These are phyloP conservation scores for Penicillium flavigenum DNA, from an alignment of 495 filamentous ascomycete species.

Conservation along the genomic window DNA sequence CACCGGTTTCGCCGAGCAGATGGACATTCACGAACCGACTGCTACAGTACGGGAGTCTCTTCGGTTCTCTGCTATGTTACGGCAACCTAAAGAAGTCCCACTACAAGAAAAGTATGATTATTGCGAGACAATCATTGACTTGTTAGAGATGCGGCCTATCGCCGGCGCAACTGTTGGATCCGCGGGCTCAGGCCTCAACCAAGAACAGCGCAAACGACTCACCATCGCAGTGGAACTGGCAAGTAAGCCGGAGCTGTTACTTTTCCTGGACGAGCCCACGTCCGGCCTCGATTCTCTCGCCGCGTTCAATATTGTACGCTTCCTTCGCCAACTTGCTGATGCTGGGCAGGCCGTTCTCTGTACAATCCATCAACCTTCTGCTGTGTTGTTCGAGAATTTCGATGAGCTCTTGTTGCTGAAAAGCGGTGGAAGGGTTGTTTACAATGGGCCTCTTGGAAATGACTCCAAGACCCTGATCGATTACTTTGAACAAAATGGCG, in stretches of 20 bases:
- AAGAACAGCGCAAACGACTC: conserved; percentile 63
- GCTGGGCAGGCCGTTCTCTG: conserved; percentile 71
- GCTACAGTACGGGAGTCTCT: conserved; percentile 63
- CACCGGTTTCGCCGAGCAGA: conserved; percentile 62
- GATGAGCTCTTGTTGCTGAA: conserved; percentile 70
- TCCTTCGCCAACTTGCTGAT: conserved; percentile 64
- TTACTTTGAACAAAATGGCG: conserved; percentile 65
- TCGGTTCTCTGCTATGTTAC: conserved; percentile 57
- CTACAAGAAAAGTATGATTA: conserved; percentile 63
- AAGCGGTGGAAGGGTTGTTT: conserved; percentile 67
- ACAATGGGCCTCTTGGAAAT: conserved; percentile 62
- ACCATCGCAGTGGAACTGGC: conserved; percentile 71
- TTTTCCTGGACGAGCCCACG: conserved; percentile 80
- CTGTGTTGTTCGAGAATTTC: conserved; percentile 71
- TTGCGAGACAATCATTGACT: conserved; percentile 57
- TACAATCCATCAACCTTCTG: conserved; percentile 81
- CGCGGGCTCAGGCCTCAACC: conserved; percentile 53
- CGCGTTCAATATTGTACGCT: conserved; percentile 64
- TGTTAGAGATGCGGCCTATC: conserved; percentile 60
- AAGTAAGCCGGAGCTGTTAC: conserved; percentile 61
- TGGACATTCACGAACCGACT: conserved; percentile 62
- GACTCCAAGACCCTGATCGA: conserved; percentile 56
- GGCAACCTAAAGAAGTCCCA: conserved; percentile 57
- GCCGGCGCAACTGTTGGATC: conserved; percentile 57
- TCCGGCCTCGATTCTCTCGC: conserved; percentile 67